phyloP scores from a whole-genome alignment of 2,329 filamentous ascomycete genomes.

The Diaporthe nobilis region DNA sequence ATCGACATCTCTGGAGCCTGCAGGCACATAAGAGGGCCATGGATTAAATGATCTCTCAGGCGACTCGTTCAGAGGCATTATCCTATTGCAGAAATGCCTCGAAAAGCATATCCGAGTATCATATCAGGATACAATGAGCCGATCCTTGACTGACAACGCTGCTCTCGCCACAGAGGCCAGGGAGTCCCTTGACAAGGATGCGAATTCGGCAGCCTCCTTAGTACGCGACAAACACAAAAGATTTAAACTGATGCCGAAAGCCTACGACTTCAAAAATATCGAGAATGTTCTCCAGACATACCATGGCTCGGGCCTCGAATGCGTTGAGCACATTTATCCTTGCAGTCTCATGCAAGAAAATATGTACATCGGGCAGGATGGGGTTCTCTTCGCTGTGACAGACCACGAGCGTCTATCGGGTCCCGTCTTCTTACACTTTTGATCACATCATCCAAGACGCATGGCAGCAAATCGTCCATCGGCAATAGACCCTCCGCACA shows the following conservation, averaged over 20 bases:
- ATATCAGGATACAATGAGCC: neutral
- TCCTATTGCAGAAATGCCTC: neutral
- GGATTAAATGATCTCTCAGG: neutral
- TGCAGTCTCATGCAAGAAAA: slow-evolving; percentile 10
- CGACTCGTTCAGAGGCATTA: neutral
- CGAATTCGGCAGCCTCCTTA: neutral
- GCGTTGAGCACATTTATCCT: neutral
- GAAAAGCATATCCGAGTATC: neutral
- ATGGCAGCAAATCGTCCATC: neutral
- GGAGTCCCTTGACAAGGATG: neutral
- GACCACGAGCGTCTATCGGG: neutral
- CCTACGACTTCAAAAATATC: neutral
- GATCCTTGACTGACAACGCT: neutral
- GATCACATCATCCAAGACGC: neutral
- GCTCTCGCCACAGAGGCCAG: neutral
- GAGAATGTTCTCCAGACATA: neutral
- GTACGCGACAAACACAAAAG: neutral
- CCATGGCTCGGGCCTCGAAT: neutral
- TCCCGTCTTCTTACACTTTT: neutral
- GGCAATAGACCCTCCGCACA: neutral
- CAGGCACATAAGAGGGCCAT: neutral
- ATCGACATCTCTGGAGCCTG: no score
- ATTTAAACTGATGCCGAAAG: neutral
- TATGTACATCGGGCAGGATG: slow-evolving; percentile 9
- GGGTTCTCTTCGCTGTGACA: neutral